A percentile compares a stretch with the other conserved stretches of the same genome.
phyloP scores from a whole-genome alignment of 2,329 filamentous ascomycete species.

The Nigrospora oryzae region DNA sequence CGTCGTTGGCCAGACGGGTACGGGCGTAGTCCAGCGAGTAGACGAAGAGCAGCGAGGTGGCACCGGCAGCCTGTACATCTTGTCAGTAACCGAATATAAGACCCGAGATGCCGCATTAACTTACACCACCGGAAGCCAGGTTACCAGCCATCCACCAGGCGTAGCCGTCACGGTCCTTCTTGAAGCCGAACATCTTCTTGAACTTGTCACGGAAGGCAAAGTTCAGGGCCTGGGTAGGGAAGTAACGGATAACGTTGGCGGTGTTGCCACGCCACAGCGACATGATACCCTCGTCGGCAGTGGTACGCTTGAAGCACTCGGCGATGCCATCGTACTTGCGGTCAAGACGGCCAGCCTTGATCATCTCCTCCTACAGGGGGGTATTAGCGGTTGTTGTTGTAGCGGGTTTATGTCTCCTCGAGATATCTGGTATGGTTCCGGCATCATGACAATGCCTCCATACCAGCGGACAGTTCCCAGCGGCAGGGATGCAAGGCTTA shows the following conservation, averaged over 20 bases:
- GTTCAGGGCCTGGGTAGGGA: slow-evolving; percentile 99
- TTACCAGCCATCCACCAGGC: slow-evolving; percentile 99
- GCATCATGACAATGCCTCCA: neutral
- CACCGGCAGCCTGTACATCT: slow-evolving; percentile 74
- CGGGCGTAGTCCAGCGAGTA: slow-evolving; percentile 99
- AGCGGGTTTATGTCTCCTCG: too few relatives aligned
- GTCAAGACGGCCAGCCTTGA: slow-evolving; percentile 97
- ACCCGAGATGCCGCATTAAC: slow-evolving; percentile 25
- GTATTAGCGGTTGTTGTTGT: neutral
- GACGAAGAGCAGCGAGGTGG: slow-evolving; percentile 99
- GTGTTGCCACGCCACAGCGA: slow-evolving; percentile 99
- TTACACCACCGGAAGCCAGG: slow-evolving; percentile 98
- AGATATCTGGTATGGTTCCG: too few relatives aligned
- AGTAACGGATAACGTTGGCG: slow-evolving; percentile 99
- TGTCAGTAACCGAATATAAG: slow-evolving; percentile 1
- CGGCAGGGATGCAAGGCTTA: slow-evolving; percentile 35
- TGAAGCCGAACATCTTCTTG: slow-evolving; percentile 99
- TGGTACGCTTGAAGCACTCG: slow-evolving; percentile 94
- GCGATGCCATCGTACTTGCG: slow-evolving; percentile 88
- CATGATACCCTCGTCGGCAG: slow-evolving; percentile 83
- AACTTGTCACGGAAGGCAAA: slow-evolving; percentile 99
- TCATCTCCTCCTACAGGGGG: slow-evolving; percentile 88
- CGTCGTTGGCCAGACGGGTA: slow-evolving; percentile 99
- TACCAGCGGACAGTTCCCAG: neutral
- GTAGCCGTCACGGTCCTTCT: slow-evolving; percentile 99